phyloP scores from a whole-genome alignment of 75 land plant species.

The Cupressus sempervirens region DNA sequence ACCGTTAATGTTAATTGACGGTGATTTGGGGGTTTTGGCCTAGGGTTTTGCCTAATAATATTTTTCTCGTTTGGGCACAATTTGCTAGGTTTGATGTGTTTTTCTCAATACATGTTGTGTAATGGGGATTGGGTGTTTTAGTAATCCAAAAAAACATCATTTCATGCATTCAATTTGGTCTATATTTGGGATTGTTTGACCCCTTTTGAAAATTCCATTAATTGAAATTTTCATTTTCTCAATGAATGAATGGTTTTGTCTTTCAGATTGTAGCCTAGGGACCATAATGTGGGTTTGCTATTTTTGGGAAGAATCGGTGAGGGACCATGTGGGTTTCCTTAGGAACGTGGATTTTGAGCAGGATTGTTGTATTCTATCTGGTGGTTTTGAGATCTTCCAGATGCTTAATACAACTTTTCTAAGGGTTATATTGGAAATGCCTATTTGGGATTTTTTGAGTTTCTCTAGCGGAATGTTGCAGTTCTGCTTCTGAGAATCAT shows the following conservation, averaged over 20 bases:
- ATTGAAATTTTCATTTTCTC: neutral
- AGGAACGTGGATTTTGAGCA: neutral
- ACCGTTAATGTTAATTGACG: neutral
- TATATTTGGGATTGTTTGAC: neutral
- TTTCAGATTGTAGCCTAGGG: too few species aligned
- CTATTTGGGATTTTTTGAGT: neutral
- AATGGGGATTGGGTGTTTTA: neutral
- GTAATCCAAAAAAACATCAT: neutral
- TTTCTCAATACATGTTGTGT: neutral
- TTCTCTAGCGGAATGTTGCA: too few species aligned
- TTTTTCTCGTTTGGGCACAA: neutral
- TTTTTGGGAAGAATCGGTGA: neutral
- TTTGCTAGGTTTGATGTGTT: neutral
- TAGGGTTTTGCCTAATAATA: neutral
- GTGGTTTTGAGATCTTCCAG: neutral
- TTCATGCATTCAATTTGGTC: slow-evolving; percentile 1
- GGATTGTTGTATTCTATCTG: slow-evolving; percentile 1
- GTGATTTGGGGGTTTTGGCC: neutral
- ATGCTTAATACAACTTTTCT: neutral
- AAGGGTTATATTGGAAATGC: neutral
- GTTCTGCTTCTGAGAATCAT: neutral
- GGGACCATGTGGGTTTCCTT: neutral
- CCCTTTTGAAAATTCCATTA: neutral
- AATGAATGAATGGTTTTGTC: neutral
- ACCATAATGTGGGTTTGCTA: neutral